These are phyloP conservation scores for Tylopilus felleus DNA, from an alignment of 768 basidiomycete species.

Conservation along the genomic window DNA sequence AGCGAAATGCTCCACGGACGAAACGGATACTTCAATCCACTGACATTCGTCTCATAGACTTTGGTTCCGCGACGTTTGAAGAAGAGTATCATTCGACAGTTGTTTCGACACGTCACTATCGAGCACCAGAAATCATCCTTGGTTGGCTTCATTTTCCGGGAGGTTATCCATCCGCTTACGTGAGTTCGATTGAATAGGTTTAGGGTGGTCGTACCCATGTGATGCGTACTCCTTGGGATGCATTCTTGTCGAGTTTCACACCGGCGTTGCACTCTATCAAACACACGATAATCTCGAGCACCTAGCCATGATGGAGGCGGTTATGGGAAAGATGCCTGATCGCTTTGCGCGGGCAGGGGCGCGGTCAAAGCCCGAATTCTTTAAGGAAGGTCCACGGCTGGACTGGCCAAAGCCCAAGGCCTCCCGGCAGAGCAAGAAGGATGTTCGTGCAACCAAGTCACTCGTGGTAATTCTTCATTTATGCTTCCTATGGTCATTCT, in stretches of 20 bases:
- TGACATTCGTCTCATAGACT: conserved; percentile 95
- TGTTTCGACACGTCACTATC: conserved; percentile 96
- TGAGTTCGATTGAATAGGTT: conserved; percentile 47
- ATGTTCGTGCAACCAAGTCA: conserved; percentile 80
- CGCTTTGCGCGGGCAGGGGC: conserved; percentile 74
- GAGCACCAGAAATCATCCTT: conserved; percentile 98
- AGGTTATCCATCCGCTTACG: conserved; percentile 17
- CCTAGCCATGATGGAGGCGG: conserved; percentile 99
- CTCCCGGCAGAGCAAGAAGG: conserved; percentile 88
- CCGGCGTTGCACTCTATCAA: conserved; percentile 97
- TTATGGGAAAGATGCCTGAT: conserved; percentile 97
- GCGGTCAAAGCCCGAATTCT: conserved; percentile 87
- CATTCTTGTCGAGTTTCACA: conserved; percentile 98
- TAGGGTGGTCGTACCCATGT: conserved; percentile 98
- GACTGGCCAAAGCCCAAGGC: conserved; percentile 93
- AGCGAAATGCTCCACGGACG: conserved; percentile 65
- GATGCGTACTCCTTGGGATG: conserved; percentile 98
- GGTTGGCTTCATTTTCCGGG: conserved; percentile 49
- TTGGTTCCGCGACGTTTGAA: conserved; percentile 97
- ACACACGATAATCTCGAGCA: conserved; percentile 99
- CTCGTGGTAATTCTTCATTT: conserved; percentile 55
- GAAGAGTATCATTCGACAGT: conserved; percentile 98
- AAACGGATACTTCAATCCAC: conserved; percentile 83
- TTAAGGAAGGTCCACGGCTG: conserved; percentile 79
- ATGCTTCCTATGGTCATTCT: background rate